Evolutionary conservation across 2,329 filamentous ascomycete species (phyloP), one percentile per base, ranked within the genome.

Genomic region (Aspergillus hortae): DNA sequence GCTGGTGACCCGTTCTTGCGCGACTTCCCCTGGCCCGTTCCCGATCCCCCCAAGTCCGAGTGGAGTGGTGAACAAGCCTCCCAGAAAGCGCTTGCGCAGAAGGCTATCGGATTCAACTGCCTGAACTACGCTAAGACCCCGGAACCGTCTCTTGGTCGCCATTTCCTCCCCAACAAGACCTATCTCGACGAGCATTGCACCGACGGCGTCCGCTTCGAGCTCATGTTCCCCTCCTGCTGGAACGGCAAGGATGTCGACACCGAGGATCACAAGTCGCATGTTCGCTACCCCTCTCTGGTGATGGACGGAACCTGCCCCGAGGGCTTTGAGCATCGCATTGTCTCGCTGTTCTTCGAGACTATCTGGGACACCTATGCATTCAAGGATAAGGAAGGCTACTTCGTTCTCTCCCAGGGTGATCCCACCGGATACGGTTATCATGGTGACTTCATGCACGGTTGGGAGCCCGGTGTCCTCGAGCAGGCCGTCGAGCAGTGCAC

Each of bases 91-190:
- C 81, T 96, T 35, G 76, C 75, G 46, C 88, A 95, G 76, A 90
- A 92, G 56, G 90, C 92, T 9, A 63, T 96, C 25, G 92, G 94
- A 3, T 96, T 96, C 82, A 97, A 97, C 79, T 97, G 94, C 73
- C 75, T 99, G 55, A 86, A 97, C 81, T 96, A 96, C 67, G 64
- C 62, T 30, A 76, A 72, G 21, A 62, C 62, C 15, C 77, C 88
- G 2, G 91, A 96, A 70, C 80, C 81, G 1, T 88, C 91, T 12
- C 80, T 95, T 33, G 88, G 84, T 70, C 90, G 92, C 59, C 92
- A 96, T 71, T 85, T 83, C 67, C 64, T 96, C 61, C 92, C 92
- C 0, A 81, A 87, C 62, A 95, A 95, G 79, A 72, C 74, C 0
- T 95, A 83, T 67, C 78, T 96, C 33, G 91, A 96, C 65, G 80